Evolutionary conservation across 768 basidiomycete genomes (phyloP), one percentile per base, ranked within the genome.

Genomic region (Cystobasidium tubakii): DNA sequence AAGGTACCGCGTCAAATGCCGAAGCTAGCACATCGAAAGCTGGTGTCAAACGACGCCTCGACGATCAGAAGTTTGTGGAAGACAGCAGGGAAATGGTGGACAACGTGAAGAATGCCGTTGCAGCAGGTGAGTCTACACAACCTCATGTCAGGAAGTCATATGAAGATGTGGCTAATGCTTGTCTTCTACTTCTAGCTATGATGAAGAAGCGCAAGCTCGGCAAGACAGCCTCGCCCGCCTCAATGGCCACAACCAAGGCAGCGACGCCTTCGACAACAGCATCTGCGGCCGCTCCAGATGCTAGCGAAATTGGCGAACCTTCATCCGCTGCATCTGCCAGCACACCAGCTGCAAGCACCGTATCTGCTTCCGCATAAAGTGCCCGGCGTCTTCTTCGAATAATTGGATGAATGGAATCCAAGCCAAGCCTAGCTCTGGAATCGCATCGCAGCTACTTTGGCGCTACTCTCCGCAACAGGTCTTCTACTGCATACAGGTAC

Each of bases 61-160:
- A 97, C 62, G 95, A 99, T 79, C 88, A 87, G 1, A 89, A 92
- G 81, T 99, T 89, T 80, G 80, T 99, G 44, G 93, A 97, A 80
- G 88, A 95, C 82, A 92, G 88, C 77, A 84, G 86, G 80, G 92
- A 96, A 78, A 86, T 98, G 31, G 90, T 92, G 1, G 93, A 95
- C 76, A 87, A 85, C 76, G 94, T 97, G 33, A 90, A 91, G 83
- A 91, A 85, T 72, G 95, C 95, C 1, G 95, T 99, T 15, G 84
- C 88, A 60, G 86, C 86, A 43, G 95, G 91, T 91, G 80, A 77
- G 85, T 81, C 34, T 29, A 13, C 0, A 76, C 23, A 23, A 60
- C 23, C 29, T 46, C 53, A 78, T 74, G 76, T 78, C 66, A 77
- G 78, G 66, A 76, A 4, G 57, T 31, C 7, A 34, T 23, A 6